phyloP scores from a whole-genome alignment of 768 basidiomycete genomes.

The Amyloporia xantha region DNA sequence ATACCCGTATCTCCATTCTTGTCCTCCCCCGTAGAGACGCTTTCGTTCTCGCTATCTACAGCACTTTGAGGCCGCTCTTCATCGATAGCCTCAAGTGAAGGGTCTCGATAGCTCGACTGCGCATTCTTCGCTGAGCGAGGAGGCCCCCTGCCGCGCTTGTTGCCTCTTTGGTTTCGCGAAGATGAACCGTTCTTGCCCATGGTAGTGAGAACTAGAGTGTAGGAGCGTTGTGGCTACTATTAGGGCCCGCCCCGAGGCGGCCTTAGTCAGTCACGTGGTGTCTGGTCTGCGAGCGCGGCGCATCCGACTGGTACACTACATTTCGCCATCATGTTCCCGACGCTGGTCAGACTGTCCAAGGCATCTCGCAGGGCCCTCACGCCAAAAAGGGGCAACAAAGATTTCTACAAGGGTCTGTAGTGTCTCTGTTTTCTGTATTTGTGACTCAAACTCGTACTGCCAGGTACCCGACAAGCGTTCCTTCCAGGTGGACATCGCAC shows the following conservation, averaged over 20 bases:
- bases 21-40: slow-evolving; percentile 24
- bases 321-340: slow-evolving; percentile 52
- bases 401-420: slow-evolving; percentile 90
- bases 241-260: not conserved
- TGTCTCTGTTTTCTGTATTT: not conserved
- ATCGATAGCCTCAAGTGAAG: slow-evolving; percentile 11
- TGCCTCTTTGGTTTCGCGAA: not conserved
- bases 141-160: slow-evolving; percentile 7
- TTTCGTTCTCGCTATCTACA: slow-evolving; percentile 38
- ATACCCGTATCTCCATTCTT: not conserved
- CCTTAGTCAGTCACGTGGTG: too few relatives aligned
- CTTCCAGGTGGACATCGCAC: slow-evolving; percentile 83
- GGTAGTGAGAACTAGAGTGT: not conserved
- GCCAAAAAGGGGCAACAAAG: slow-evolving; percentile 87
- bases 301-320: not conserved
- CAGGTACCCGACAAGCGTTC: slow-evolving; percentile 78
- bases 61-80: slow-evolving; percentile 53
- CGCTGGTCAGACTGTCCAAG: slow-evolving; percentile 58
- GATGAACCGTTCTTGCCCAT: not conserved
- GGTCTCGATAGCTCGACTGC: slow-evolving; percentile 28
- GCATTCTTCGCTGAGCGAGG: slow-evolving; percentile 22
- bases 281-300: too few relatives aligned
- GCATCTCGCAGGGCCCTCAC: slow-evolving; percentile 81
- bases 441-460: not conserved
- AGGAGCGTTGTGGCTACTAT: not conserved